These are phyloP conservation scores for Didymosphaeria variabile DNA, from an alignment of 2,329 filamentous ascomycete genomes.

Conservation along the genomic window DNA sequence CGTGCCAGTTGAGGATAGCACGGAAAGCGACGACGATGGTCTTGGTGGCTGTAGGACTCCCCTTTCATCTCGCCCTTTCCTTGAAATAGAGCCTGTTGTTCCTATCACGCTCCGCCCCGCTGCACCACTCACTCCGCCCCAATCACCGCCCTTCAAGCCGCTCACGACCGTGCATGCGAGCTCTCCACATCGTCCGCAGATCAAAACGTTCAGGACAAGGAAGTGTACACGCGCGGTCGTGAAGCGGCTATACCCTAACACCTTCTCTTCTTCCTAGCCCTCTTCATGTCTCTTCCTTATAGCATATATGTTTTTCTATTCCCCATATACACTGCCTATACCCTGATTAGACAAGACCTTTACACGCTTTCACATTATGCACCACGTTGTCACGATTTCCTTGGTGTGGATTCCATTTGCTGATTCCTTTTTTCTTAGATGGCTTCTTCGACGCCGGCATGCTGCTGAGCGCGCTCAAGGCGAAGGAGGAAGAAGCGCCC, in stretches of 20 bases:
- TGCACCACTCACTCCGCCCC: constrained; percentile 45
- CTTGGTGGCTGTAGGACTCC: constrained; percentile 81
- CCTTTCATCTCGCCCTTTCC: constrained; percentile 41
- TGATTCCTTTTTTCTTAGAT: constrained; percentile 65
- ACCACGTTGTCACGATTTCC: constrained; percentile 3
- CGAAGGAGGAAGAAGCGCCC: constrained; percentile 63
- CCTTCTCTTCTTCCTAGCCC: constrained; percentile 15
- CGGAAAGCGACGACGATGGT: constrained; percentile 84
- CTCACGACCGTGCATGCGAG: constrained; percentile 43
- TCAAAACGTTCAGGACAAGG: constrained; percentile 31
- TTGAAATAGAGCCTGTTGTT: constrained; percentile 30
- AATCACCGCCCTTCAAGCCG: constrained; percentile 46
- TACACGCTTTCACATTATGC: not conserved
- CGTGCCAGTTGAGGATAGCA: constrained; percentile 72
- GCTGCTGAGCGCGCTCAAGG: constrained; percentile 87
- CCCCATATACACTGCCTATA: not conserved
- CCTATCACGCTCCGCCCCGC: constrained; percentile 25
- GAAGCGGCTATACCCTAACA: constrained; percentile 31
- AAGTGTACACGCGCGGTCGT: constrained; percentile 30
- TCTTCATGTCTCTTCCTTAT: not conserved
- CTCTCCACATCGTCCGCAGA: constrained; percentile 30
- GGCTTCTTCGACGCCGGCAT: constrained; percentile 98
- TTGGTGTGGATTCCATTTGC: constrained; percentile 27
- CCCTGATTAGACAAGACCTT: constrained; percentile 19
- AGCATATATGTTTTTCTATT: not conserved